Evolutionary conservation across 495 filamentous ascomycete species (phyloP).

Genomic region (Pyrenopolyporus hunteri): DNA sequence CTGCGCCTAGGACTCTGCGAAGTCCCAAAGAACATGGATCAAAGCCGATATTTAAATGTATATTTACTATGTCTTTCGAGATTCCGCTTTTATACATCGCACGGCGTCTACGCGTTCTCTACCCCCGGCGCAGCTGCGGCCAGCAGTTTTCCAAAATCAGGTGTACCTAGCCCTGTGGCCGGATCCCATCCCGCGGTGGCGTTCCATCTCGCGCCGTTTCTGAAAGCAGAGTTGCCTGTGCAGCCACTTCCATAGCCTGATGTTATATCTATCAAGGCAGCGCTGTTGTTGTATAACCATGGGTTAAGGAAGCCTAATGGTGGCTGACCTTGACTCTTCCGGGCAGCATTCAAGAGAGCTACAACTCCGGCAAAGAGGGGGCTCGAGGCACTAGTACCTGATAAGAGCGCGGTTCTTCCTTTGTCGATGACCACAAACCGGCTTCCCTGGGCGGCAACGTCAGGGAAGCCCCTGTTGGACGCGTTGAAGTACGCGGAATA

Average conservation of each 20-base stretch:
- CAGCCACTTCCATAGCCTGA: slow-evolving; percentile 65
- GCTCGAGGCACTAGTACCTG: slow-evolving; percentile 46
- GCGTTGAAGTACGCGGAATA: slow-evolving; percentile 58
- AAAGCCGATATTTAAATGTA: too few species aligned
- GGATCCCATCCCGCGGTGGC: slow-evolving; percentile 50
- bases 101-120: slow-evolving; percentile 33
- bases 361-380: slow-evolving; percentile 57
- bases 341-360: slow-evolving; percentile 66
- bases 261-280: slow-evolving; percentile 66
- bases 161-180: slow-evolving; percentile 47
- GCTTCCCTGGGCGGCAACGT: slow-evolving; percentile 64
- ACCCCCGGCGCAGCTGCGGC: slow-evolving; percentile 43
- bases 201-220: slow-evolving; percentile 50
- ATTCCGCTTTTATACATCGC: too few species aligned
- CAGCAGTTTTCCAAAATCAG: slow-evolving; percentile 39
- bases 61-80: too few species aligned
- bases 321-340: slow-evolving; percentile 57
- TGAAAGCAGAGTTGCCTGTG: slow-evolving; percentile 55
- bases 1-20: too few species aligned
- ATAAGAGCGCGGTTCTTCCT: slow-evolving; percentile 55
- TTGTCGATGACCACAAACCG: slow-evolving; percentile 58
- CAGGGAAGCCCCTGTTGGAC: slow-evolving; percentile 64
- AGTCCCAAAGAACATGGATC: too few species aligned
- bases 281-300: slow-evolving; percentile 64
- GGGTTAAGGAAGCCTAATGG: slow-evolving; percentile 71